These are phyloP conservation scores for Telfairia occidentalis DNA, from an alignment of 331 rosid genomes.

Conservation along the genomic window DNA sequence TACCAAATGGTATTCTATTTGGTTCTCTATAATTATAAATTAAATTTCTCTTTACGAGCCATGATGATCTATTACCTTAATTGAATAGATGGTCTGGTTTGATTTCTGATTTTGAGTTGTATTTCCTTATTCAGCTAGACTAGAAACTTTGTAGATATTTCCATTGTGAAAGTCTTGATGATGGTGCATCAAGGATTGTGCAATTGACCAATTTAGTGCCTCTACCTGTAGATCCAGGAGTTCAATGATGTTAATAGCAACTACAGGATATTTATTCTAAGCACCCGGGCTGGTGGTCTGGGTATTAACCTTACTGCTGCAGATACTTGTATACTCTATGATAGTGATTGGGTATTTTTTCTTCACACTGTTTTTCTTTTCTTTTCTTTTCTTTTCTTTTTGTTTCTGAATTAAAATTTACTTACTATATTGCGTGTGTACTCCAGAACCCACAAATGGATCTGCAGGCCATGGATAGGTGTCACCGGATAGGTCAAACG, in stretches of 20 bases:
- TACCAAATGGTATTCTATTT: neutral
- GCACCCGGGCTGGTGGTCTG: slow-evolving; percentile 98
- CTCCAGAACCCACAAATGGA: slow-evolving; percentile 93
- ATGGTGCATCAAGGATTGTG: neutral
- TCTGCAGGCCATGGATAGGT: slow-evolving; percentile 98
- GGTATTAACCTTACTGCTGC: slow-evolving; percentile 97
- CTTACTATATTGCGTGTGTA: slow-evolving; percentile 11
- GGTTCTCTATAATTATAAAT: neutral
- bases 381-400: too few species aligned
- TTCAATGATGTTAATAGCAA: slow-evolving; percentile 64
- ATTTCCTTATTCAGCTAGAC: neutral
- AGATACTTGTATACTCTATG: slow-evolving; percentile 92
- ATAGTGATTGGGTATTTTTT: slow-evolving; percentile 89
- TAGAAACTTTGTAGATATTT: neutral
- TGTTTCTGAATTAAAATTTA: neutral
- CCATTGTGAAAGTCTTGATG: neutral
- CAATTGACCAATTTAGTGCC: slow-evolving; percentile 2
- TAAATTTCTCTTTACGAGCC: neutral
- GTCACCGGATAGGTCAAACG: slow-evolving; percentile 92
- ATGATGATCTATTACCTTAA: neutral
- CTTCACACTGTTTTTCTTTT: slow-evolving; percentile 1
- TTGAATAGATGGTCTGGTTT: neutral
- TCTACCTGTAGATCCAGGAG: slow-evolving; percentile 45
- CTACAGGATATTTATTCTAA: slow-evolving; percentile 59
- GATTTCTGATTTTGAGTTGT: neutral